Evolutionary conservation across 2,329 filamentous ascomycete genomes (phyloP).

Genomic region (Nemania sp.): DNA sequence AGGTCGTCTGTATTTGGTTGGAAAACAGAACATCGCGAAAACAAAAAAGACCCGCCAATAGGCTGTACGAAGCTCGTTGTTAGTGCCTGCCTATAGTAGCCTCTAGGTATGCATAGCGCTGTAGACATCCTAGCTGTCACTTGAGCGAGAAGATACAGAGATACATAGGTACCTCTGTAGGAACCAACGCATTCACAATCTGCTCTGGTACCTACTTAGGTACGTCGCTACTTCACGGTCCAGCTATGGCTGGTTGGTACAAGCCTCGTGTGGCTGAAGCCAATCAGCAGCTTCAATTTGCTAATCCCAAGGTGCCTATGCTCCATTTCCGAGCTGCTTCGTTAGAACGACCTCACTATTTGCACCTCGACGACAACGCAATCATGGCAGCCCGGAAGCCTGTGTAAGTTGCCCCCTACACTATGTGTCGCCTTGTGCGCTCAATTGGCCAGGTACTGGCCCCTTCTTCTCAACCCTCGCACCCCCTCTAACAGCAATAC

Average conservation of each 20-base stretch:
- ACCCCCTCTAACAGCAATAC: not conserved
- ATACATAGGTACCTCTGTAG: not conserved
- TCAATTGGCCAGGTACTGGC: slow-evolving; percentile 37
- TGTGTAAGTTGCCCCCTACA: slow-evolving; percentile 58
- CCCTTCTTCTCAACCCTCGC: not conserved
- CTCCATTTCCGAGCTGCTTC: slow-evolving; percentile 47
- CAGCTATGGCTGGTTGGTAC: slow-evolving; percentile 20
- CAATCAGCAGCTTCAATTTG: slow-evolving; percentile 53
- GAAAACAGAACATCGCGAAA: slow-evolving; percentile 27
- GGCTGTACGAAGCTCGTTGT: not conserved
- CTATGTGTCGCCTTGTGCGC: not conserved
- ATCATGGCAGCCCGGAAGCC: slow-evolving; percentile 72
- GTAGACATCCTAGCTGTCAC: not conserved
- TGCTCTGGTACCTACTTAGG: not conserved
- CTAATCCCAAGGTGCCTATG: slow-evolving; percentile 42
- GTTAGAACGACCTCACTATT: slow-evolving; percentile 37
- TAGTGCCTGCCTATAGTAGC: not conserved
- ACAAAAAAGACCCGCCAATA: slow-evolving; percentile 34
- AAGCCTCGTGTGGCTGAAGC: slow-evolving; percentile 45
- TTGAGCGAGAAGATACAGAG: not conserved
- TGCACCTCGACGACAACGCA: slow-evolving; percentile 48
- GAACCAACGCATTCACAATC: not conserved
- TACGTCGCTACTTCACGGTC: too few relatives aligned
- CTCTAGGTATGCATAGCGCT: not conserved
- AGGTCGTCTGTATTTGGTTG: not conserved